Evolutionary conservation across 306 rosid species (phyloP).

Genomic region (Neltuma alba): DNA sequence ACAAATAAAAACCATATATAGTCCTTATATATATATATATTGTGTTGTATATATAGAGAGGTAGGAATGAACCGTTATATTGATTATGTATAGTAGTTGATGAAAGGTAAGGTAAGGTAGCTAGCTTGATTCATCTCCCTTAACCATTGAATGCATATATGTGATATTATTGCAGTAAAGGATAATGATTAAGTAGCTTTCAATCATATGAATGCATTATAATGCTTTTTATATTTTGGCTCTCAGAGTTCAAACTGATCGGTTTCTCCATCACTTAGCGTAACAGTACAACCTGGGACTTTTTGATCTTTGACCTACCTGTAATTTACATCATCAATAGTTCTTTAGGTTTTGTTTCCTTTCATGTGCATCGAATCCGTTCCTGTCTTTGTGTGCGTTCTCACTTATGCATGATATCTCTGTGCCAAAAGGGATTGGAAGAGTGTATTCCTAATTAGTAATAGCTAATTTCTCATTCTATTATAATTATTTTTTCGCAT

Average conservation of each 20-base stretch:
- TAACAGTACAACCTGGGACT: not conserved
- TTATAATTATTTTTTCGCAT: too few relatives aligned
- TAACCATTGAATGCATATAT: not conserved
- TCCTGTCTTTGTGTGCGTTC: not conserved
- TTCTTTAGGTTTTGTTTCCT: not conserved
- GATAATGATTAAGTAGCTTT: not conserved
- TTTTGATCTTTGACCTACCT: not conserved
- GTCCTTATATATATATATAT: too few relatives aligned
- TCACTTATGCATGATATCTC: too few relatives aligned
- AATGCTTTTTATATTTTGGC: not conserved
- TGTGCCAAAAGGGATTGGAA: too few relatives aligned
- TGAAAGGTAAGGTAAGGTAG: not conserved
- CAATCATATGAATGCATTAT: not conserved
- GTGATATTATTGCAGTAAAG: not conserved
- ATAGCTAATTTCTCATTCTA: too few relatives aligned
- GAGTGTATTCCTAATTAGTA: too few relatives aligned
- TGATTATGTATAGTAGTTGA: not conserved
- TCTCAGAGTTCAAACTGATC: not conserved
- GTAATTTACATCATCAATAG: not conserved
- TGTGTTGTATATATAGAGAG: not conserved
- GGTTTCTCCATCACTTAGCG: not conserved
- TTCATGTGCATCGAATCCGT: not conserved
- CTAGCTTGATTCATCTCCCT: conserved; percentile 8
- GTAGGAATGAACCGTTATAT: not conserved
- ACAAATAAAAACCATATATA: not conserved